Conservation (phyloP, 805 yeast species). For the Starmerella sp. region DNA sequence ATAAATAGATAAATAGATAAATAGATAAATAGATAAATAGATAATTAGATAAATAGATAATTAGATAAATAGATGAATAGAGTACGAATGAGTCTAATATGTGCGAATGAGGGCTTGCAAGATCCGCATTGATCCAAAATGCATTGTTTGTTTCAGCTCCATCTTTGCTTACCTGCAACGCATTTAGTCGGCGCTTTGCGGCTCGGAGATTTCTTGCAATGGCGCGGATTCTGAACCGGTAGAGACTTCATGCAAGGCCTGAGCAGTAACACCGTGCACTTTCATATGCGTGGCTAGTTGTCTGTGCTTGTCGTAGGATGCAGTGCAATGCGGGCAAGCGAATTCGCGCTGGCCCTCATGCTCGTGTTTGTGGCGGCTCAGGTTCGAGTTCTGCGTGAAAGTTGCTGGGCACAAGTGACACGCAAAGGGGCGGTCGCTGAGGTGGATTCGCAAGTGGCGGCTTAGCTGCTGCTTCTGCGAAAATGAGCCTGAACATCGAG, state of each 20-base stretch:
- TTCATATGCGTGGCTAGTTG: background rate
- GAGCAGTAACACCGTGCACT: background rate
- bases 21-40: too few relatives aligned
- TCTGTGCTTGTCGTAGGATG: background rate
- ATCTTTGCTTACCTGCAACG: too few relatives aligned
- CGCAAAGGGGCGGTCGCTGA: background rate
- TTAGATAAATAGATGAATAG: too few relatives aligned
- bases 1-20: too few relatives aligned
- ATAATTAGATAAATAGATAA: too few relatives aligned
- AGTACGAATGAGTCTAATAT: too few relatives aligned
- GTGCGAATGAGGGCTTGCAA: too few relatives aligned
- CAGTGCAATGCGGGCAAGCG: background rate
- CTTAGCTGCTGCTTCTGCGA: slow-evolving; percentile 2
- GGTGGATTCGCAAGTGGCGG: slow-evolving; percentile 1
- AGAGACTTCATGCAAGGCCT: background rate
- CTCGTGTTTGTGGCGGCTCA: slow-evolving; percentile 3
- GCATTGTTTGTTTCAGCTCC: too few relatives aligned
- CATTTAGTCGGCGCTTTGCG: too few relatives aligned
- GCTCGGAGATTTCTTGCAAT: too few relatives aligned
- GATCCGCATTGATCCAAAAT: too few relatives aligned
- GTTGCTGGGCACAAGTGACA: slow-evolving; percentile 2
- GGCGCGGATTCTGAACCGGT: too few relatives aligned
- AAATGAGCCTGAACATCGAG: background rate
- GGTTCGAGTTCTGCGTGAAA: background rate
- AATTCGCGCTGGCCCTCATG: background rate